A percentile compares a stretch with the other conserved stretches of the same genome.
Conservation (phyloP, 2,329 filamentous ascomycete genomes). For the Cryphonectria radicalis region DNA sequence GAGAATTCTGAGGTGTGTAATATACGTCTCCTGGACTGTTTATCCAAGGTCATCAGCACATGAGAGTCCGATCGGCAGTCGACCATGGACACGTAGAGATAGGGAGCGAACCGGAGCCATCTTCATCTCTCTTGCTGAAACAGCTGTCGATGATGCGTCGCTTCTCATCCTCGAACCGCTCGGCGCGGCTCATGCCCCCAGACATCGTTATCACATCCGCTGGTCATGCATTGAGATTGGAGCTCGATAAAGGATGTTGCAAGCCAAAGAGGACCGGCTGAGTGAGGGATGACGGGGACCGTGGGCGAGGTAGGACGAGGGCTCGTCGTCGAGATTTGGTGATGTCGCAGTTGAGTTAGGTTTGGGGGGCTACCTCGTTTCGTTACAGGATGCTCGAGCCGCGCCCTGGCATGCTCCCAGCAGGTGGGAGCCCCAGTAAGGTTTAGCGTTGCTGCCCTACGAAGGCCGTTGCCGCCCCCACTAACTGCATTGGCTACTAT, state of each 20-base stretch:
- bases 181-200: conserved; percentile 57
- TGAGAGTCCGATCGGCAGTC: conserved; percentile 9
- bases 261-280: background rate
- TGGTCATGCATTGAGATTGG: conserved; percentile 11
- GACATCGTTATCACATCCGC: conserved; percentile 22
- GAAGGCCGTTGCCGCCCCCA: background rate
- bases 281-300: too few species aligned
- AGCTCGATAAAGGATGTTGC: background rate
- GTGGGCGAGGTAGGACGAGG: background rate
- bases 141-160: conserved; percentile 91
- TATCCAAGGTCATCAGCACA: conserved; percentile 28
- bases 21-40: conserved; percentile 87
- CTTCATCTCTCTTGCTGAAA: conserved; percentile 86
- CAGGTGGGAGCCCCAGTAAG: background rate
- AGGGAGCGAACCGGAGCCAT: conserved; percentile 73
- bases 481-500: background rate
- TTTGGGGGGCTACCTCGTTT: background rate
- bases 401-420: background rate
- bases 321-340: background rate
- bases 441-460: background rate
- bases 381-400: conserved; percentile 12
- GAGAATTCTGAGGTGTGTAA: conserved; percentile 90
- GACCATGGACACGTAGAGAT: conserved; percentile 9
- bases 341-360: conserved; percentile 8
- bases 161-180: conserved; percentile 97